Percentiles rank a stretch among this genome's conserved stretches.
Evolutionary conservation across 1,139 yeast species (phyloP).

Genomic region (Hyphopichia fennica): DNA sequence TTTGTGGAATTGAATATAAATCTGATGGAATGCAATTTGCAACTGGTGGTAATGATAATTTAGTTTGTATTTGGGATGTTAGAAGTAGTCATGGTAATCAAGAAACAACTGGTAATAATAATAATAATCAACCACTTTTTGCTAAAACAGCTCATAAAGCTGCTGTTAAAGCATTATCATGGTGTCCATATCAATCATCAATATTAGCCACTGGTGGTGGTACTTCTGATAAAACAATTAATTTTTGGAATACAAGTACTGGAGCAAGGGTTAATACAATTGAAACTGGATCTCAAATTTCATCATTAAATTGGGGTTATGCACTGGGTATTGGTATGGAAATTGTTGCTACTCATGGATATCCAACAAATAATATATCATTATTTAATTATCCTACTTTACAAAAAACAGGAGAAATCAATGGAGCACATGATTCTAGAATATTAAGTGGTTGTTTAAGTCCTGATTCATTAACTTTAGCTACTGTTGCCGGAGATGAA

Average conservation of each 20-base stretch:
- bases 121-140: constrained; percentile 58
- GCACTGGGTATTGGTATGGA: constrained; percentile 74
- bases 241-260: constrained; percentile 93
- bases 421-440: constrained; percentile 86
- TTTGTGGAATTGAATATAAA: constrained; percentile 90
- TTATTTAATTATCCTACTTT: constrained; percentile 85
- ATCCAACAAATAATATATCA: constrained; percentile 82
- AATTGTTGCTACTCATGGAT: constrained; percentile 92
- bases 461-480: constrained; percentile 87
- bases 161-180: constrained; percentile 92
- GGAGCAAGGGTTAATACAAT: constrained; percentile 86
- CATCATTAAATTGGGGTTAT: constrained; percentile 89
- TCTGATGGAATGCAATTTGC: constrained; percentile 83
- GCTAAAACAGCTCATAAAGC: constrained; percentile 82
- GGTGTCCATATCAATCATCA: constrained; percentile 89
- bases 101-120: constrained; percentile 6
- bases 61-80: constrained; percentile 94
- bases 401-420: constrained; percentile 85
- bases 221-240: constrained; percentile 82
- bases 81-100: constrained; percentile 45
- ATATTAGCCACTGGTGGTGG: constrained; percentile 97
- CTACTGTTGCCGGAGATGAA: constrained; percentile 96
- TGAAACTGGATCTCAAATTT: constrained; percentile 92
- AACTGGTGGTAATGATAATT: constrained; percentile 92
- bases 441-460: constrained; percentile 81